Evolutionary conservation across 306 rosid genomes (phyloP).

Genomic region (Prosopis cineraria): DNA sequence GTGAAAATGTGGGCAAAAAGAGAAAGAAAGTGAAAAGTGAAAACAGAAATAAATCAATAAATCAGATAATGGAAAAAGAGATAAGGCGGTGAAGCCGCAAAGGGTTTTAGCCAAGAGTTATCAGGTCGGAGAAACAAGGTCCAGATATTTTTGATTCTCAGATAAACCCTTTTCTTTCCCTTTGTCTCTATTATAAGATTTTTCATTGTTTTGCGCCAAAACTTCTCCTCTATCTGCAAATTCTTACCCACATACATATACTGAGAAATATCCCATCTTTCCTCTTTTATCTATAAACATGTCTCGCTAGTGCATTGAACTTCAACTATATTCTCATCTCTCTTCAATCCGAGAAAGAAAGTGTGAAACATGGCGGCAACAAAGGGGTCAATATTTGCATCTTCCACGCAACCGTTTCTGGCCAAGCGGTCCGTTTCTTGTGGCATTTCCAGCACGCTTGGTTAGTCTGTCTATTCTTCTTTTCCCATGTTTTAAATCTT

Average conservation of each 20-base stretch:
- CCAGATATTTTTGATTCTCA: slow-evolving; percentile 48
- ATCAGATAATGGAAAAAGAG: slow-evolving; percentile 25
- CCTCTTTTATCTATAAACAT: slow-evolving; percentile 21
- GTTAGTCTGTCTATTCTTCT: slow-evolving; percentile 45
- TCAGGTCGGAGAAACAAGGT: slow-evolving; percentile 25
- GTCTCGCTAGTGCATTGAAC: not conserved
- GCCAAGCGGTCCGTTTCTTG: slow-evolving; percentile 35
- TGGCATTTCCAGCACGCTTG: slow-evolving; percentile 42
- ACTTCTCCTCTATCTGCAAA: slow-evolving; percentile 1
- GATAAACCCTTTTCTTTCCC: slow-evolving; percentile 18
- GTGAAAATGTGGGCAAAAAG: not conserved
- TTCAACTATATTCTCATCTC: not conserved
- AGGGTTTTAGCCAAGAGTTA: slow-evolving; percentile 26
- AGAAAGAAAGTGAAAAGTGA: slow-evolving; percentile 3
- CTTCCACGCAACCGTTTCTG: slow-evolving; percentile 55
- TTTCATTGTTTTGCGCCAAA: not conserved
- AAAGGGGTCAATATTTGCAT: slow-evolving; percentile 55
- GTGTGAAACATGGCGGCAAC: slow-evolving; percentile 63
- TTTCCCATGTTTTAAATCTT: not conserved
- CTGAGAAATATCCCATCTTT: slow-evolving; percentile 29
- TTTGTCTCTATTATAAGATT: slow-evolving; percentile 30
- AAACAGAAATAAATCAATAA: slow-evolving; percentile 20
- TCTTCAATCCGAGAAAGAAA: not conserved
- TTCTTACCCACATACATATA: not conserved
- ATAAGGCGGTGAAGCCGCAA: slow-evolving; percentile 47